phyloP scores from a whole-genome alignment of 257 asterid genomes.

The Nicotiana paniculata region DNA sequence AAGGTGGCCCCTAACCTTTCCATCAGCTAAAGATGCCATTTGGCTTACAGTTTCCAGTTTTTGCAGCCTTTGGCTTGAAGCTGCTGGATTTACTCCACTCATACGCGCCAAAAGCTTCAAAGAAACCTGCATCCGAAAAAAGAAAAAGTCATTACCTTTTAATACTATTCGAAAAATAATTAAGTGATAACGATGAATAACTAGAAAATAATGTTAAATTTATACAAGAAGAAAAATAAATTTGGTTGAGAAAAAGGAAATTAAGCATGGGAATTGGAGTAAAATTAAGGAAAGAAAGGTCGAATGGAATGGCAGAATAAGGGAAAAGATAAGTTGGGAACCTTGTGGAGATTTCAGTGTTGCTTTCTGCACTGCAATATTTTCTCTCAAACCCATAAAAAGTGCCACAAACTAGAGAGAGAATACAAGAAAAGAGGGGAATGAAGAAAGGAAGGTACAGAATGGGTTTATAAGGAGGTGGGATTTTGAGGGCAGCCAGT shows the following conservation, averaged over 20 bases:
- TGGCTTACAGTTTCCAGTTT: slow-evolving; percentile 20
- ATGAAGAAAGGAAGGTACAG: slow-evolving; percentile 10
- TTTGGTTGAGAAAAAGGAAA: background rate
- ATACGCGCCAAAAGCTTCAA: slow-evolving; percentile 8
- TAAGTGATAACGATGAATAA: background rate
- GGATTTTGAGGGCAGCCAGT: slow-evolving; percentile 34
- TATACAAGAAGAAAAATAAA: background rate
- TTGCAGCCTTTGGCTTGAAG: slow-evolving; percentile 10
- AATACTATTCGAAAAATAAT: background rate
- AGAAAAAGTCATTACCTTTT: background rate
- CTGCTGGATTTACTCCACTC: slow-evolving; percentile 16
- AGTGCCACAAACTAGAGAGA: slow-evolving; percentile 11
- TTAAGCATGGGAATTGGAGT: background rate
- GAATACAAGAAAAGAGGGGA: slow-evolving; percentile 14
- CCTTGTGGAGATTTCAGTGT: slow-evolving; percentile 45
- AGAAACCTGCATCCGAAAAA: slow-evolving; percentile 28
- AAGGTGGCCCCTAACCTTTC: background rate
- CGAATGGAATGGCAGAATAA: background rate
- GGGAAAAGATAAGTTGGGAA: slow-evolving; percentile 5
- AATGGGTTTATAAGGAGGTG: slow-evolving; percentile 31
- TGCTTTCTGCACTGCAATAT: slow-evolving; percentile 35
- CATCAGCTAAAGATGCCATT: slow-evolving; percentile 8
- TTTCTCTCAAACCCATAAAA: slow-evolving; percentile 47
- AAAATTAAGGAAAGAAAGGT: background rate
- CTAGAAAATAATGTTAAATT: background rate